phyloP scores from a whole-genome alignment of 2,329 filamentous ascomycete species.

The Cladophialophora exuberans region DNA sequence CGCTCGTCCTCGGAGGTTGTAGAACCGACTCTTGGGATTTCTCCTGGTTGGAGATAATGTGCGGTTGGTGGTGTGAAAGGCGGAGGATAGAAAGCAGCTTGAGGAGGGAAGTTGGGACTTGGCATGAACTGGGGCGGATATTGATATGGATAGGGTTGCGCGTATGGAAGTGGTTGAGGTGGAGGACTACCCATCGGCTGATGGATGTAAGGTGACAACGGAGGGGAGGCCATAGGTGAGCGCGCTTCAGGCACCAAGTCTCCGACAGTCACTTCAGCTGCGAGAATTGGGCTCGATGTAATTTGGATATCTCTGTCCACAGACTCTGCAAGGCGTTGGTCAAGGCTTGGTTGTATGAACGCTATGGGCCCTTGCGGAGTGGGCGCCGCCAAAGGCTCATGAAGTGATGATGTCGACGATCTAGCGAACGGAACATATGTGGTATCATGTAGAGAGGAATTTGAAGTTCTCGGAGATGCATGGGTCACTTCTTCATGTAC shows the following conservation, averaged over 20 bases:
- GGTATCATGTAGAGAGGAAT: slow-evolving; percentile 5
- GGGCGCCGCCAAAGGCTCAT: slow-evolving; percentile 19
- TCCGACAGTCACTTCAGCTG: slow-evolving; percentile 1
- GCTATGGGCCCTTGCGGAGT: slow-evolving; percentile 19
- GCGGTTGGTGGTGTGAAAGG: slow-evolving; percentile 14
- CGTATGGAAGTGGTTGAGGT: slow-evolving; percentile 17
- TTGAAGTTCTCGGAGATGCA: neutral
- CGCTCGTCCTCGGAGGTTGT: slow-evolving; percentile 26
- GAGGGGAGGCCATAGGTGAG: slow-evolving; percentile 24
- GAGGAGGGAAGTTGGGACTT: slow-evolving; percentile 17
- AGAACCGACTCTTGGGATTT: slow-evolving; percentile 18
- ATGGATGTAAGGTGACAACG: slow-evolving; percentile 25
- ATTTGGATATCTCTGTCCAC: slow-evolving; percentile 43
- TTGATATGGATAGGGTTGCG: slow-evolving; percentile 17
- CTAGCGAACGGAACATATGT: neutral
- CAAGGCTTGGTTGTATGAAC: slow-evolving; percentile 19
- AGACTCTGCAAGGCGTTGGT: slow-evolving; percentile 30
- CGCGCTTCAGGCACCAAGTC: slow-evolving; percentile 5
- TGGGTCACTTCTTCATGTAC: neutral
- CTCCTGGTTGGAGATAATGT: slow-evolving; percentile 10
- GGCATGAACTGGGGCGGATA: slow-evolving; percentile 17
- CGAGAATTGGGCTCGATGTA: slow-evolving; percentile 33
- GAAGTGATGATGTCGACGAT: neutral
- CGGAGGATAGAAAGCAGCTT: slow-evolving; percentile 18
- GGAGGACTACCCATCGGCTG: slow-evolving; percentile 22